These are phyloP conservation scores for Fusarium azukiicola DNA, from an alignment of 2,329 filamentous ascomycete species.

Conservation along the genomic window DNA sequence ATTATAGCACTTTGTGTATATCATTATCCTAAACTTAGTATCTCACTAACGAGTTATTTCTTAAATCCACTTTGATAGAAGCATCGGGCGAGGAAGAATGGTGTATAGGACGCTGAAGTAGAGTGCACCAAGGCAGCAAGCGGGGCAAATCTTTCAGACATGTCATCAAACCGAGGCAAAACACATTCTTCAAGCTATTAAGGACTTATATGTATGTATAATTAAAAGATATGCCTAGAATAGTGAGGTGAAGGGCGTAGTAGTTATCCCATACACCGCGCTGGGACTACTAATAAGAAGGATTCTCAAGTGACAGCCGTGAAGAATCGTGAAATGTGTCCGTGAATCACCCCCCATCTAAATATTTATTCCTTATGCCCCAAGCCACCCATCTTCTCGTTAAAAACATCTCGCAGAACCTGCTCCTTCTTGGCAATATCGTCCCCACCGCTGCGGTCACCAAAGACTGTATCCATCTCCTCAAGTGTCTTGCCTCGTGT, in stretches of 20 bases:
- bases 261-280: background rate
- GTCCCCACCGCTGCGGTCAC: background rate
- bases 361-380: background rate
- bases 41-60: too few species aligned
- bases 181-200: background rate
- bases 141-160: too few species aligned
- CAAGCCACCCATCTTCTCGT: background rate
- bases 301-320: too few species aligned
- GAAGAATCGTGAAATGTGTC: background rate
- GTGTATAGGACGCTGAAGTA: too few species aligned
- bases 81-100: too few species aligned
- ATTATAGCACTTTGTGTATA: too few species aligned
- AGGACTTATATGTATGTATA: too few species aligned
- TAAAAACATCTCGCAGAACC: background rate
- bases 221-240: background rate
- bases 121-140: too few species aligned
- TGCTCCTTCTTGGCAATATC: slow-evolving; percentile 11
- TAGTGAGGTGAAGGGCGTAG: background rate
- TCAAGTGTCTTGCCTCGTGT: slow-evolving; percentile 9
- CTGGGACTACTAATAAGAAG: background rate
- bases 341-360: background rate
- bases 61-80: too few species aligned
- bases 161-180: background rate
- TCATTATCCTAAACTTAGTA: too few species aligned
- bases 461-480: background rate